Evolutionary conservation across 225 moss, liverwort and hornwort genomes (phyloP).

Genomic region (Polytrichum formosum): DNA sequence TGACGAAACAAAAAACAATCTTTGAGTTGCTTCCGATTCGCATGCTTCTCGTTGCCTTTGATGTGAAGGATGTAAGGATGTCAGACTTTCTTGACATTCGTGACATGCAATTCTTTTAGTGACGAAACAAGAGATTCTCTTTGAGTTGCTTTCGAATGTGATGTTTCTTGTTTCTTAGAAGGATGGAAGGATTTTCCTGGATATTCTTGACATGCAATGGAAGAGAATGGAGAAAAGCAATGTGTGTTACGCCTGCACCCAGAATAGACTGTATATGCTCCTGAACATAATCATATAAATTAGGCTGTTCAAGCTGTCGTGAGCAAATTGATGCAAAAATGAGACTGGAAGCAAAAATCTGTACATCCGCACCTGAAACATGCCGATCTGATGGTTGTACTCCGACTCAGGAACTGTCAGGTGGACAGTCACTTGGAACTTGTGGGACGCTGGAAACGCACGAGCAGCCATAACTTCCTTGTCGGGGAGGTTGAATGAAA

Average conservation of each 20-base stretch:
- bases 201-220: neutral
- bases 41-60: neutral
- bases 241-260: neutral
- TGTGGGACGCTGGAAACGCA: slow-evolving; percentile 45
- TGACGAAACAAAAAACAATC: neutral
- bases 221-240: neutral
- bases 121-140: too few relatives aligned
- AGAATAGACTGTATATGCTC: neutral
- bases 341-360: too few relatives aligned
- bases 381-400: slow-evolving; percentile 67
- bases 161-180: too few relatives aligned
- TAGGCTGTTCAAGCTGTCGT: neutral
- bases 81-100: too few relatives aligned
- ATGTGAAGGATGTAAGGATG: too few relatives aligned
- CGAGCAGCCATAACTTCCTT: slow-evolving; percentile 31
- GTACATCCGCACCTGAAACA: slow-evolving; percentile 53
- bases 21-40: neutral
- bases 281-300: neutral
- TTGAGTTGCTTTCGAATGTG: too few relatives aligned
- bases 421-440: slow-evolving; percentile 46
- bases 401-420: slow-evolving; percentile 75
- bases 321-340: neutral
- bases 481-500: slow-evolving; percentile 19
- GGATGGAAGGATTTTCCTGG: too few relatives aligned
- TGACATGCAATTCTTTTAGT: neutral